Evolutionary conservation across 73 alveolate species (phyloP).

Genomic region (Tetrahymena malaccensis): DNA sequence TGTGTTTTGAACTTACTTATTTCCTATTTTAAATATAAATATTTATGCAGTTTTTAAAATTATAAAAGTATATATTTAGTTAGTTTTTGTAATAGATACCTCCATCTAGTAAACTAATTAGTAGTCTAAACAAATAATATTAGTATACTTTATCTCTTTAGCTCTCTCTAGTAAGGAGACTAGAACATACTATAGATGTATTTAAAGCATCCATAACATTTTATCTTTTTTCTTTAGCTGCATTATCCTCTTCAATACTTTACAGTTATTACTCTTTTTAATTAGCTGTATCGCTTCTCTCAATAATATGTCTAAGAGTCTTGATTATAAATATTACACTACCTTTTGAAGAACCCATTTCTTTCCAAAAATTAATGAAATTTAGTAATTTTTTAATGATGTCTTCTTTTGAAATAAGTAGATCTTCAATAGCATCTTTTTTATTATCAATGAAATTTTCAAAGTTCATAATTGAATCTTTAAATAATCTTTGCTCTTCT

Average conservation of each 20-base stretch:
- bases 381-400: conserved; percentile 14
- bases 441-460: neutral
- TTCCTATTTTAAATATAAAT: neutral
- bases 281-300: neutral
- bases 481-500: neutral
- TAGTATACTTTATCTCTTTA: neutral
- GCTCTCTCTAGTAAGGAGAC: neutral
- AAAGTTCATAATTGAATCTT: neutral
- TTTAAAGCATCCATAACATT: conserved; percentile 20
- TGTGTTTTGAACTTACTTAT: conserved; percentile 11
- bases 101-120: conserved; percentile 1
- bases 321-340: conserved; percentile 15
- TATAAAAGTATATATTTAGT: neutral
- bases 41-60: neutral
- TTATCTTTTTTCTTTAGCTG: conserved; percentile 5
- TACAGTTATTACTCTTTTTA: neutral
- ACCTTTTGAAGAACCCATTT: conserved; percentile 30
- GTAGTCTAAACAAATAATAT: neutral
- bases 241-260: neutral
- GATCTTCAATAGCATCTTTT: conserved; percentile 15
- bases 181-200: neutral
- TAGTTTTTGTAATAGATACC: too few relatives aligned
- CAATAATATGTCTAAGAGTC: neutral
- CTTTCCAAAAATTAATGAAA: conserved; percentile 25
- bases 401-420: conserved; percentile 19